These are phyloP conservation scores for button mushroom (Agaricus bisporus) DNA, from an alignment of 768 basidiomycete genomes.

Conservation along the genomic window DNA sequence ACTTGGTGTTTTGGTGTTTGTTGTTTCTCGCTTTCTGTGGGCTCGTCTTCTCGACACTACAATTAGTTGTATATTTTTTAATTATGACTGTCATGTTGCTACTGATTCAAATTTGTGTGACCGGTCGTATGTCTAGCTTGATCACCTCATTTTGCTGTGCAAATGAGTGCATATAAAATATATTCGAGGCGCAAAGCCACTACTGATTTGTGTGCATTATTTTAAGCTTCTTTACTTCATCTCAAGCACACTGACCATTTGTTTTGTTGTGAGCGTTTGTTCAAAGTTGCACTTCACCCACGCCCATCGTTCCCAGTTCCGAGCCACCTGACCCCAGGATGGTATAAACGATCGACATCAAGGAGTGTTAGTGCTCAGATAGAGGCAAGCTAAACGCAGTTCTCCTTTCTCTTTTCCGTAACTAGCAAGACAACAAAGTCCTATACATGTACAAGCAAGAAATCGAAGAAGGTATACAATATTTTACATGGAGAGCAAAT, in stretches of 20 bases:
- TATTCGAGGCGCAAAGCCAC: too few relatives aligned
- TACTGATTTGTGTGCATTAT: too few relatives aligned
- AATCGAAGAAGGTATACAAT: not conserved
- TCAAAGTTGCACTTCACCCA: too few relatives aligned
- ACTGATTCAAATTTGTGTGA: not conserved
- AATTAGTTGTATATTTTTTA: not conserved
- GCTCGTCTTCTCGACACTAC: not conserved
- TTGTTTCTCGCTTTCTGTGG: not conserved
- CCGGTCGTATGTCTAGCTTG: too few relatives aligned
- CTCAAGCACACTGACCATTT: not conserved
- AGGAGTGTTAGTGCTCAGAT: not conserved
- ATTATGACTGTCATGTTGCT: conserved; percentile 9
- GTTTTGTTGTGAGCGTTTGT: not conserved
- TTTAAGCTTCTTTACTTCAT: not conserved
- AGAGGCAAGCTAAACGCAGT: not conserved
- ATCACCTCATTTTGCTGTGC: not conserved
- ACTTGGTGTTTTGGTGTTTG: not conserved
- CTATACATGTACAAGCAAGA: not conserved
- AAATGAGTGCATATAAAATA: not conserved
- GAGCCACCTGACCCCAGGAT: conserved; percentile 1
- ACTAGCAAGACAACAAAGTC: not conserved
- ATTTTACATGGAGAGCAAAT: not conserved
- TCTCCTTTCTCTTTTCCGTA: not conserved
- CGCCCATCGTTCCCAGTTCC: not conserved
- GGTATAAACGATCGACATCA: not conserved